Conservation (phyloP, 2,329 filamentous ascomycete species). For the Ampelomyces quisqualis region DNA sequence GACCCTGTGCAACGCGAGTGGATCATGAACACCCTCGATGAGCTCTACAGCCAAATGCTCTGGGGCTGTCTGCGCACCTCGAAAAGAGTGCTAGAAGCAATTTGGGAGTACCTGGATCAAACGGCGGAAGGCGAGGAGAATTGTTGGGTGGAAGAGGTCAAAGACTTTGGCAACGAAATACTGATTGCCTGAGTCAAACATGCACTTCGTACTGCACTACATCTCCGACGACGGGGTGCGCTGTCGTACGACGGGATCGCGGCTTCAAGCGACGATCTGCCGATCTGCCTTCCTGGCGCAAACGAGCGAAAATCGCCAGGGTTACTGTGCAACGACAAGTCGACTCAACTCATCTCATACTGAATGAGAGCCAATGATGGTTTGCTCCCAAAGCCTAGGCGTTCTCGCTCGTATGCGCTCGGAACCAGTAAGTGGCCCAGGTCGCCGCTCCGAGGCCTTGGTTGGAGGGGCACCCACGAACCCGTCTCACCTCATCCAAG, state of each 20-base stretch:
- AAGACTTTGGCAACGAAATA: slow-evolving; percentile 34
- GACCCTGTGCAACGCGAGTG: slow-evolving; percentile 52
- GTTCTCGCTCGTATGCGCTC: too few relatives aligned
- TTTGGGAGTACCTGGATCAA: slow-evolving; percentile 38
- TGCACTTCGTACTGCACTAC: too few relatives aligned
- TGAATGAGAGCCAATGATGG: too few relatives aligned
- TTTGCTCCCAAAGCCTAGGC: too few relatives aligned
- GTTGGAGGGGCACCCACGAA: slow-evolving; percentile 4
- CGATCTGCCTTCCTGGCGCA: too few relatives aligned
- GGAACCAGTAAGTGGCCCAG: not conserved
- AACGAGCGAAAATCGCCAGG: too few relatives aligned
- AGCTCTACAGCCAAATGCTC: slow-evolving; percentile 38
- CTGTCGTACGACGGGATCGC: not conserved
- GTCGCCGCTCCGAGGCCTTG: not conserved
- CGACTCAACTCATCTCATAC: too few relatives aligned
- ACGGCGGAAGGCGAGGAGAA: slow-evolving; percentile 23
- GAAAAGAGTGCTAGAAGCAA: slow-evolving; percentile 36
- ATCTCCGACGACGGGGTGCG: not conserved
- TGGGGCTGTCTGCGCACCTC: slow-evolving; percentile 44
- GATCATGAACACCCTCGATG: slow-evolving; percentile 52
- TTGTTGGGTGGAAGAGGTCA: slow-evolving; percentile 40
- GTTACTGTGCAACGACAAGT: too few relatives aligned
- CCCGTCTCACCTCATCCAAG: slow-evolving; percentile 1
- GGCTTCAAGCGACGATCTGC: not conserved
- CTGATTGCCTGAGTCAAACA: slow-evolving; percentile 34